These are phyloP conservation scores for Gastrodia elata DNA, from an alignment of 106 monocot species.

Conservation along the genomic window DNA sequence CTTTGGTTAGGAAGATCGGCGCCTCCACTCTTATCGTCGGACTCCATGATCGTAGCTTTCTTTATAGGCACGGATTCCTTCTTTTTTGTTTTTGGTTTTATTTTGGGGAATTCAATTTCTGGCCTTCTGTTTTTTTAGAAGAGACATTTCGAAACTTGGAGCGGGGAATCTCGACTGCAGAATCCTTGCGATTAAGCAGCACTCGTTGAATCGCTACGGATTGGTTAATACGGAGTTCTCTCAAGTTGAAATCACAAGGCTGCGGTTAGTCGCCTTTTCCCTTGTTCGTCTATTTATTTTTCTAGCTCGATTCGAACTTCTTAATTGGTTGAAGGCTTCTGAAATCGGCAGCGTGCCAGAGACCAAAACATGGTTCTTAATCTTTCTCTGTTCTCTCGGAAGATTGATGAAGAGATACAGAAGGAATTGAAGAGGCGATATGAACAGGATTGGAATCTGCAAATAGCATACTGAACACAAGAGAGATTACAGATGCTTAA, in stretches of 20 bases:
- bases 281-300: background rate
- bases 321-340: background rate
- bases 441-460: slow-evolving; percentile 1
- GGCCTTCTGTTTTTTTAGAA: slow-evolving; percentile 17
- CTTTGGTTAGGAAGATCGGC: slow-evolving; percentile 44
- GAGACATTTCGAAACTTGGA: slow-evolving; percentile 4
- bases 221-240: slow-evolving; percentile 38
- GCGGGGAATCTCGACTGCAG: slow-evolving; percentile 30
- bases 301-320: background rate
- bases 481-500: no score
- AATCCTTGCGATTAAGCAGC: slow-evolving; percentile 42
- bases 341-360: slow-evolving; percentile 19
- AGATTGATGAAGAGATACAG: slow-evolving; percentile 32
- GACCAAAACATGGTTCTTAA: slow-evolving; percentile 18
- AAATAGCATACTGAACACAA: background rate
- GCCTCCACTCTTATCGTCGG: slow-evolving; percentile 75
- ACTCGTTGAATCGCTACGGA: slow-evolving; percentile 13
- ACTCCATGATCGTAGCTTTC: slow-evolving; percentile 78
- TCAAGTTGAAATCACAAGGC: slow-evolving; percentile 34
- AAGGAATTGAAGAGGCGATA: slow-evolving; percentile 12
- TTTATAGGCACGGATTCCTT: slow-evolving; percentile 48
- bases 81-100: background rate
- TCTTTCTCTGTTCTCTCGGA: slow-evolving; percentile 31
- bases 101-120: background rate
- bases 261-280: slow-evolving; percentile 4